These are phyloP conservation scores for Colletotrichum higginsianum DNA, from an alignment of 2,329 filamentous ascomycete species.

Conservation along the genomic window DNA sequence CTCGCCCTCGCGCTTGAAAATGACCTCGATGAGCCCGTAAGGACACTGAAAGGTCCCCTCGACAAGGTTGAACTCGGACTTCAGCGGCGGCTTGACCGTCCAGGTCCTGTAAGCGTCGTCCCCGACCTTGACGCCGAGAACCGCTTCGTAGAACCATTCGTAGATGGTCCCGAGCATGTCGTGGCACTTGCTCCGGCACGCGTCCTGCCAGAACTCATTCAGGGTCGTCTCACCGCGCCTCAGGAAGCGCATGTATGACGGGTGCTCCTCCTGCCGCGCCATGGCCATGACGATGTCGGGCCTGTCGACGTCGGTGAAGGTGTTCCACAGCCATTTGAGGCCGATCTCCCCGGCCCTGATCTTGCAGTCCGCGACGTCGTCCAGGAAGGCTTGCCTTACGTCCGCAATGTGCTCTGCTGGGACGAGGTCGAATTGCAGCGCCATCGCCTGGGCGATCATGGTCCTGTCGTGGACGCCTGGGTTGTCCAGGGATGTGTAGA, in stretches of 20 bases:
- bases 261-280: slow-evolving; percentile 63
- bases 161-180: slow-evolving; percentile 65
- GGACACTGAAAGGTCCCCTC: slow-evolving; percentile 56
- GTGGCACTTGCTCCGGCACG: slow-evolving; percentile 50
- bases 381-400: too few relatives aligned
- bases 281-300: slow-evolving; percentile 59
- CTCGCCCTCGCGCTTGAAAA: slow-evolving; percentile 43
- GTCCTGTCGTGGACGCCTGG: too few relatives aligned
- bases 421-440: too few relatives aligned
- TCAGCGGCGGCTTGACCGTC: slow-evolving; percentile 55
- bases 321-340: slow-evolving; percentile 57
- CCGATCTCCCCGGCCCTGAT: too few relatives aligned
- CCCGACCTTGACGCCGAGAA: slow-evolving; percentile 55
- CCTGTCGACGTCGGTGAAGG: slow-evolving; percentile 56
- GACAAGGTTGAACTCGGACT: slow-evolving; percentile 56
- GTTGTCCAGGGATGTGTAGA: too few relatives aligned
- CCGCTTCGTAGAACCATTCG: slow-evolving; percentile 62
- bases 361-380: too few relatives aligned
- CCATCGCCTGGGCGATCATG: too few relatives aligned
- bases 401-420: too few relatives aligned
- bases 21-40: slow-evolving; percentile 52
- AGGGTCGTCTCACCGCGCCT: slow-evolving; percentile 60
- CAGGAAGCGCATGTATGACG: slow-evolving; percentile 63
- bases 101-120: slow-evolving; percentile 58
- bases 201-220: slow-evolving; percentile 46